A percentile compares a stretch with the other conserved stretches of the same genome.
These are phyloP conservation scores for Saccharomycopsis sp. DNA, from an alignment of 805 yeast genomes.

Conservation along the genomic window DNA sequence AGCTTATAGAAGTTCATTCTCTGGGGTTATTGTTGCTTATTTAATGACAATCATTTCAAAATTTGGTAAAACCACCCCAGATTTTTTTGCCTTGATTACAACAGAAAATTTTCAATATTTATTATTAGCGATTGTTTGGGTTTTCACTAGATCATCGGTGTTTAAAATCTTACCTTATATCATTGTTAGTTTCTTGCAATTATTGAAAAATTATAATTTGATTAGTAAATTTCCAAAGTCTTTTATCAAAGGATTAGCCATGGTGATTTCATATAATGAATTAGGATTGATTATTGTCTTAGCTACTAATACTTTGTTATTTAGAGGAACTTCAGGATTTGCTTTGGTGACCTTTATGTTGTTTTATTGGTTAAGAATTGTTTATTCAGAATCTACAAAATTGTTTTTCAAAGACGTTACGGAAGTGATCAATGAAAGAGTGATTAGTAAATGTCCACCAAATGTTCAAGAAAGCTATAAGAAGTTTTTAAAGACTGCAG, in stretches of 20 bases:
- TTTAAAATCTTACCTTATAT: slow-evolving; percentile 56
- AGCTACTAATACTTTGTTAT: slow-evolving; percentile 44
- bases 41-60: slow-evolving; percentile 44
- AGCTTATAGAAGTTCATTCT: slow-evolving; percentile 41
- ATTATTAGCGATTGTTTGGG: slow-evolving; percentile 46
- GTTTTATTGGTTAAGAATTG: slow-evolving; percentile 64
- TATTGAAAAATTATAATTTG: slow-evolving; percentile 33
- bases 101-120: slow-evolving; percentile 70
- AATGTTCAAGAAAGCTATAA: slow-evolving; percentile 7
- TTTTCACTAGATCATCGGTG: slow-evolving; percentile 50
- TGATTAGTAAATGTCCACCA: slow-evolving; percentile 13
- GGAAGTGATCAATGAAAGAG: slow-evolving; percentile 9
- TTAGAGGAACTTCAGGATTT: slow-evolving; percentile 62
- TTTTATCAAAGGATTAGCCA: slow-evolving; percentile 30
- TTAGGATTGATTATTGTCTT: slow-evolving; percentile 42
- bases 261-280: slow-evolving; percentile 51
- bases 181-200: slow-evolving; percentile 47
- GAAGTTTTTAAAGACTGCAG: slow-evolving; percentile 9
- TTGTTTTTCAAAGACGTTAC: slow-evolving; percentile 15
- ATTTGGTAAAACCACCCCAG: slow-evolving; percentile 51
- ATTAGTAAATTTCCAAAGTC: slow-evolving; percentile 27
- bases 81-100: slow-evolving; percentile 52
- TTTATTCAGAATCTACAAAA: slow-evolving; percentile 28
- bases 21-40: slow-evolving; percentile 47
- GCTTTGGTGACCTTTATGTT: slow-evolving; percentile 46